phyloP scores from a whole-genome alignment of 495 filamentous ascomycete genomes.

The Aspergillus nanangensis region DNA sequence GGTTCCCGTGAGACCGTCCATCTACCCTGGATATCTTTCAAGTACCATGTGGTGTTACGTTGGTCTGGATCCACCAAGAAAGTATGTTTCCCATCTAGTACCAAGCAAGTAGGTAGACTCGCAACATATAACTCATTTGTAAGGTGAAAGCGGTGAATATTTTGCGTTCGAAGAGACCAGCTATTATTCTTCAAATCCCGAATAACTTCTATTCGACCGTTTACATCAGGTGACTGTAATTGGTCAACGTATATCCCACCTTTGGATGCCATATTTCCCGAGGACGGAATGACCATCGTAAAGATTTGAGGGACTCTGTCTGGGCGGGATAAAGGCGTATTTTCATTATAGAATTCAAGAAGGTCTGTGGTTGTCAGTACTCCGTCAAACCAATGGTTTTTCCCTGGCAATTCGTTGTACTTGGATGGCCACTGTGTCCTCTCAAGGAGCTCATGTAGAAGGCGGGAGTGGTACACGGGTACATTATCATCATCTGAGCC shows the following conservation, averaged over 20 bases:
- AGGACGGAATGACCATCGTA: slow-evolving; percentile 42
- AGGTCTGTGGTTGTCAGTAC: slow-evolving; percentile 39
- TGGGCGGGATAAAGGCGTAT: background rate
- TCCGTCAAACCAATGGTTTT: slow-evolving; percentile 52
- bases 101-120: slow-evolving; percentile 14
- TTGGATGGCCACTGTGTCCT: slow-evolving; percentile 33
- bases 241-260: slow-evolving; percentile 45
- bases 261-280: slow-evolving; percentile 46
- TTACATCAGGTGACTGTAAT: slow-evolving; percentile 39
- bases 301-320: slow-evolving; percentile 33
- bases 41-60: slow-evolving; percentile 10
- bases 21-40: slow-evolving; percentile 8
- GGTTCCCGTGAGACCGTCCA: slow-evolving; percentile 14
- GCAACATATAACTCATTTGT: background rate
- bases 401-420: slow-evolving; percentile 47
- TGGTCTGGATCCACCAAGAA: slow-evolving; percentile 5
- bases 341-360: slow-evolving; percentile 35
- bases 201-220: slow-evolving; percentile 32
- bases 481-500: slow-evolving; percentile 55
- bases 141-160: slow-evolving; percentile 38
- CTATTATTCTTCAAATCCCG: slow-evolving; percentile 4
- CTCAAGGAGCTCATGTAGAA: slow-evolving; percentile 43
- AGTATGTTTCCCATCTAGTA: slow-evolving; percentile 16
- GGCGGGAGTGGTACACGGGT: slow-evolving; percentile 52
- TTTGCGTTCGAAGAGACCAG: slow-evolving; percentile 34